phyloP scores from a whole-genome alignment of 106 monocot species.

The Triglochin maritima region DNA sequence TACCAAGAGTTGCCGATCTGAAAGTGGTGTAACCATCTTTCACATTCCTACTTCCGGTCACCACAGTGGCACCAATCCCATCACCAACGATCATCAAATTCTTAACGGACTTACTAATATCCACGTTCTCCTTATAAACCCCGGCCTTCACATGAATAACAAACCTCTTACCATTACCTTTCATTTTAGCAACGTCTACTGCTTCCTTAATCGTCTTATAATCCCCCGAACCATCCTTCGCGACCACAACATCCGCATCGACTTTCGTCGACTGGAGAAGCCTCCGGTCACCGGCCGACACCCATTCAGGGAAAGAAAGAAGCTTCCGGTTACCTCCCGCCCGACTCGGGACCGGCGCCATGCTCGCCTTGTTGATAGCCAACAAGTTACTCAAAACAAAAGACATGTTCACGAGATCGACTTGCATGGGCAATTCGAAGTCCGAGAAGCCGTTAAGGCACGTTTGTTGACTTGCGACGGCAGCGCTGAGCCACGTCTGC shows the following conservation, averaged over 20 bases:
- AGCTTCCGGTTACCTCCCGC: not conserved
- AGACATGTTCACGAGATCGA: constrained; percentile 2
- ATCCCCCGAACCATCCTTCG: constrained; percentile 17
- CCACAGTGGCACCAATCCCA: constrained; percentile 1
- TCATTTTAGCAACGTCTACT: not conserved
- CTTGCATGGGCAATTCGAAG: not conserved
- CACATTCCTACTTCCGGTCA: constrained; percentile 12
- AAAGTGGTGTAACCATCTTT: constrained; percentile 14
- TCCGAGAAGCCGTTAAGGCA: constrained; percentile 6
- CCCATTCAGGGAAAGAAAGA: constrained; percentile 4
- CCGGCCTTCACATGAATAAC: constrained; percentile 7
- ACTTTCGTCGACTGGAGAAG: constrained; percentile 1
- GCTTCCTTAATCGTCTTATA: constrained; percentile 24
- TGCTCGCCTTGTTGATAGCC: constrained; percentile 4
- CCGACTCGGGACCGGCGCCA: not conserved
- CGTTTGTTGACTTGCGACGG: constrained; percentile 2
- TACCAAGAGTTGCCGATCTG: constrained; percentile 11
- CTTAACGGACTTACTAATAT: not conserved
- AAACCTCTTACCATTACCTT: constrained; percentile 1
- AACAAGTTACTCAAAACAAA: constrained; percentile 14
- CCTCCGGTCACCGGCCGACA: constrained; percentile 2
- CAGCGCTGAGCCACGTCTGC: constrained; percentile 15
- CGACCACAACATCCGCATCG: constrained; percentile 9
- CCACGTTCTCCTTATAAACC: constrained; percentile 12
- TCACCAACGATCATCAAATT: constrained; percentile 19